phyloP scores from a whole-genome alignment of 257 asterid species.

The Gardenia jasminoides region DNA sequence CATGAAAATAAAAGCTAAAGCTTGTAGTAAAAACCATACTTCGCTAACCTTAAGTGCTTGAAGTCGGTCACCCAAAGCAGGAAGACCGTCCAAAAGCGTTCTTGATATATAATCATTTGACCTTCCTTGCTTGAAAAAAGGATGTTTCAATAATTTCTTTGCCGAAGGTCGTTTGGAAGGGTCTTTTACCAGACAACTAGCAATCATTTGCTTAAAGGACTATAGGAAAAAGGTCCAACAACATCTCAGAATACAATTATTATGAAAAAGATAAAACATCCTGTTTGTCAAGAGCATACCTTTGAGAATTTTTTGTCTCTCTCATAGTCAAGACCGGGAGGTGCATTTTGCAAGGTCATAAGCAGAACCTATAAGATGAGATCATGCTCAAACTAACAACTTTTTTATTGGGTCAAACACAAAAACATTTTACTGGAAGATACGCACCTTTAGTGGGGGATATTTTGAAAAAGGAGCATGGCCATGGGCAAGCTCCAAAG shows the following conservation, averaged over 20 bases:
- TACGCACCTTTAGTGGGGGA: constrained; percentile 96
- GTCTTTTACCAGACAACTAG: constrained; percentile 97
- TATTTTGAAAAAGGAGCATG: constrained; percentile 99
- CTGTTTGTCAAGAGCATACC: constrained; percentile 42
- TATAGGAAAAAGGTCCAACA: constrained; percentile 36
- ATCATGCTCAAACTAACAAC: constrained; percentile 13
- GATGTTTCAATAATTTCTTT: constrained; percentile 72
- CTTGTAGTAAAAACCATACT: neutral
- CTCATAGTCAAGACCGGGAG: constrained; percentile 98
- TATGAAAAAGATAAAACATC: neutral
- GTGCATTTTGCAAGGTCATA: constrained; percentile 99
- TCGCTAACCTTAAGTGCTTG: constrained; percentile 74
- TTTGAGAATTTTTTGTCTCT: constrained; percentile 88
- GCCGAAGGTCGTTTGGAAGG: constrained; percentile 96
- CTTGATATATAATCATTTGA: constrained; percentile 77
- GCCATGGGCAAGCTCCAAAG: constrained; percentile 98
- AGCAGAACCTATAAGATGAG: constrained; percentile 66
- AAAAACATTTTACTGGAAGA: constrained; percentile 11
- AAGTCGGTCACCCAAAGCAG: constrained; percentile 84
- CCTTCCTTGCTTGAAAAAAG: constrained; percentile 96
- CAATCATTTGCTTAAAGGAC: constrained; percentile 97
- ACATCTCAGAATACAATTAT: constrained; percentile 5
- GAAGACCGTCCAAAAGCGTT: constrained; percentile 82
- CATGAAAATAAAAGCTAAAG: constrained; percentile 16
- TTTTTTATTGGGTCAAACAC: constrained; percentile 4